Base-by-base conservation (phyloP, 208 protist genomes). In the Giardia duodenalis region DNA sequence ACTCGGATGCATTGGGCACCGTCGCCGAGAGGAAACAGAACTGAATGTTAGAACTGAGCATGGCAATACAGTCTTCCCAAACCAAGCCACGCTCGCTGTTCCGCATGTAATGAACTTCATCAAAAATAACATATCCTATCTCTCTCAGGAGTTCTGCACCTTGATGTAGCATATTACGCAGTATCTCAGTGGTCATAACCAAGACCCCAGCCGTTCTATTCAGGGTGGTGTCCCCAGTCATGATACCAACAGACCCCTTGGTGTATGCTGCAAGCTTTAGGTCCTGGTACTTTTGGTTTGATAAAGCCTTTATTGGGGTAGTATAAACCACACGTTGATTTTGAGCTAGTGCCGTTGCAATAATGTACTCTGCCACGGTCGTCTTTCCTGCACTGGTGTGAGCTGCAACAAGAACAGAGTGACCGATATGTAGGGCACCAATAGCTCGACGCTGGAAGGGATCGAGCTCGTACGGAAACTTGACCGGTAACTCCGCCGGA, bases 1-100 rank as follows among this genome's bases (percentile, higher is more conserved):
- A 99, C 94, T 99, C 98, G 0, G 94, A 92, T 19, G 98, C 98
- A 95, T 99, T 99, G n/a, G 99, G 98, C 92, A 99, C 99, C 1
- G 99, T 99, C 30, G 99, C 99, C 0, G 97, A 99, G n/a, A 99
- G 96, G 94, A 99, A 99, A 43, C 99, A 98, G 93, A 98, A 99
- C 92, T 97, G 95, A 1, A 93, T 86, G 44, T 86, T 97, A 76
- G 98, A 95, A 0, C 98, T 98, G 3, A 99, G 95, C 2, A 99
- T 92, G 94, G 99, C 99, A 92, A 99, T 98, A 47, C 98, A 99
- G 94, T 99, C 99, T 94, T 99, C 98, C 98, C 99, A 99, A 0
- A 99, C 99, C 0, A 99, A 98, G 92, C 99, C 99, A 87, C 98
- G 96, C 90, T 96, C 95, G 43, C 47, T 42, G 46, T 93, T 93